Base-by-base conservation (phyloP, 2,329 filamentous ascomycete species). In the Rhinocladiella mackenziei region DNA sequence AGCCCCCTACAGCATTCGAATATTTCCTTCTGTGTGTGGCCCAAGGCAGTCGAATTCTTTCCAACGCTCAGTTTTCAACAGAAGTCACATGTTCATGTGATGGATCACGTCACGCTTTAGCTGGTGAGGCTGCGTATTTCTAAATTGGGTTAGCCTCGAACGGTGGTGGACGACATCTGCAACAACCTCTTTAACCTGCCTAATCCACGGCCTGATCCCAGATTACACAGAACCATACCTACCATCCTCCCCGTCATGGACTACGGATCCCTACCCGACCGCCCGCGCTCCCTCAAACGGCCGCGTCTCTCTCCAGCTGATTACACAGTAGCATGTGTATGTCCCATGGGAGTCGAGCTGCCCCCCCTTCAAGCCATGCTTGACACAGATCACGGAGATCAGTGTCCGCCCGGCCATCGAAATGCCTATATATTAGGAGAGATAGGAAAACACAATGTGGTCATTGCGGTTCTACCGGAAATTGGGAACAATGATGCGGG, bases 251-350 rank as follows among this genome's bases (percentile, higher is more conserved):
- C n/a, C n/a, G n/a, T n/a, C n/a, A n/a, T n/a, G n/a, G n/a, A n/a
- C n/a, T n/a, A n/a, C n/a, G n/a, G n/a, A n/a, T n/a, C n/a, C n/a
- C n/a, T n/a, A n/a, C n/a, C n/a, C n/a, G n/a, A n/a, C n/a, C n/a
- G n/a, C n/a, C n/a, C n/a, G n/a, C n/a, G 23, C 23, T 26, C 23
- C 23, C 23, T 7, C 23, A 26, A 26, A 11, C 23, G 23, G 11
- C 23, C 23, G 11, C 23, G 23, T 26, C 2, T 8, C 56, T 2
- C 29, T 20, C 14, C 11, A 19, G 13, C 15, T n/a, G 32, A 44
- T 14, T 63, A 63, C 31, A 53, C 49, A 38, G 54, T 64, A 13
- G 62, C 52, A 1, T 57, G 58, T 22, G 48, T 63, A 1, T 62
- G 58, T 31, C 58, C 60, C 19, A 43, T 61, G 19, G 43, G 41